Evolutionary conservation across 345 rosid species (phyloP).

Genomic region (Combretum micranthum): DNA sequence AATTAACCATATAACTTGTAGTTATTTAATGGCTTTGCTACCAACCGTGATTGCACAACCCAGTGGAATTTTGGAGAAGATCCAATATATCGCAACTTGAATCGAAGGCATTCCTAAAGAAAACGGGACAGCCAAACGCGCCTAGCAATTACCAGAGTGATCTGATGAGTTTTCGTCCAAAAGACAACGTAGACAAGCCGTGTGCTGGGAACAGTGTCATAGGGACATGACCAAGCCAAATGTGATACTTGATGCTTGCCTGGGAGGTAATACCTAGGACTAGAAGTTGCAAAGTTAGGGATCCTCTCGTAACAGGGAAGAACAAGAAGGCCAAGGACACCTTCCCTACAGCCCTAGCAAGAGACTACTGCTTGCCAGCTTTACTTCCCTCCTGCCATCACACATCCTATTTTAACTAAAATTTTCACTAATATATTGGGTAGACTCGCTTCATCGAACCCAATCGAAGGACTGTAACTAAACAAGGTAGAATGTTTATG

Average conservation of each 20-base stretch:
- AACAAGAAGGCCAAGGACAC: slow-evolving; percentile 32
- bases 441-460: too few species aligned
- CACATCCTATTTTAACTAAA: too few species aligned
- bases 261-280: slow-evolving; percentile 40
- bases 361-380: slow-evolving; percentile 15
- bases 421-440: too few species aligned
- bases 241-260: slow-evolving; percentile 39
- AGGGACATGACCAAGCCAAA: slow-evolving; percentile 34
- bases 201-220: slow-evolving; percentile 34
- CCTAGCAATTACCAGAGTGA: slow-evolving; percentile 19
- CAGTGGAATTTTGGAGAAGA: too few species aligned
- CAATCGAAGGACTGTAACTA: too few species aligned
- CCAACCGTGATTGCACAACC: too few species aligned
- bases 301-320: slow-evolving; percentile 44
- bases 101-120: too few species aligned
- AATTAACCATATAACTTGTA: too few species aligned
- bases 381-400: slow-evolving; percentile 25
- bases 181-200: slow-evolving; percentile 26
- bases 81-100: too few species aligned
- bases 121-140: too few species aligned
- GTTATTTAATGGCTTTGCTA: too few species aligned
- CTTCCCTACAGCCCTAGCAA: slow-evolving; percentile 28
- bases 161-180: slow-evolving; percentile 24
- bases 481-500: too few species aligned
- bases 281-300: slow-evolving; percentile 29